These are phyloP conservation scores for Citrus cavaleriei DNA, from an alignment of 345 rosid genomes.

Conservation along the genomic window DNA sequence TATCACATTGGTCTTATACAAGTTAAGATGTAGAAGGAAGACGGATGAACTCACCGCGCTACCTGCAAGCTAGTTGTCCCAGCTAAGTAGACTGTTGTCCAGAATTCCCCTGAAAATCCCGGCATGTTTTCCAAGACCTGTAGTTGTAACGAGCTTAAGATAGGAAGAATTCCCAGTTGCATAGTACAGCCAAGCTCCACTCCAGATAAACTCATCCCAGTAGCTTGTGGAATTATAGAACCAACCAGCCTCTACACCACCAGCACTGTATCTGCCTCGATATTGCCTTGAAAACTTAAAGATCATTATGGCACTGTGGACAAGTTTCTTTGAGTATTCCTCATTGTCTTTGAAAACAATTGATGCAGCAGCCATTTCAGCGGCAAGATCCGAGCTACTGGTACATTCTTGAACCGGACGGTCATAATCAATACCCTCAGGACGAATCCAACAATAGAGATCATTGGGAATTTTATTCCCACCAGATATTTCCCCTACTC, in stretches of 20 bases:
- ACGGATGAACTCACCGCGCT: conserved; percentile 56
- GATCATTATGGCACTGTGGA: conserved; percentile 75
- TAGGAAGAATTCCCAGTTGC: conserved; percentile 82
- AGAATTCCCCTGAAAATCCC: conserved; percentile 91
- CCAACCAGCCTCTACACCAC: conserved; percentile 47
- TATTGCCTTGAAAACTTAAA: conserved; percentile 64
- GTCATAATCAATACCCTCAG: conserved; percentile 87
- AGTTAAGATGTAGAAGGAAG: conserved; percentile 3
- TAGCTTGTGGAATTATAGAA: conserved; percentile 84
- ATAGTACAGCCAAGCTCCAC: conserved; percentile 89
- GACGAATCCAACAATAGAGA: conserved; percentile 96
- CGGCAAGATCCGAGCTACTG: conserved; percentile 88
- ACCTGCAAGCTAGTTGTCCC: conserved; percentile 96
- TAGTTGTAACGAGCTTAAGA: conserved; percentile 68
- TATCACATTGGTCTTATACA: not conserved
- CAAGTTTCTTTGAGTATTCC: conserved; percentile 85
- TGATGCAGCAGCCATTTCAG: conserved; percentile 81
- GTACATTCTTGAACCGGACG: conserved; percentile 67
- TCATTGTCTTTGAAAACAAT: conserved; percentile 92
- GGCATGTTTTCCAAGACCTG: conserved; percentile 81
- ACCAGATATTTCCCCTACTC: conserved; percentile 79
- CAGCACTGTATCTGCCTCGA: conserved; percentile 84
- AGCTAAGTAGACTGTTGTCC: conserved; percentile 77
- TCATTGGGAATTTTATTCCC: conserved; percentile 71
- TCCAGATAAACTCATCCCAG: conserved; percentile 94